phyloP scores from a whole-genome alignment of 2,329 filamentous ascomycete genomes.

The Corynespora cassiicola region DNA sequence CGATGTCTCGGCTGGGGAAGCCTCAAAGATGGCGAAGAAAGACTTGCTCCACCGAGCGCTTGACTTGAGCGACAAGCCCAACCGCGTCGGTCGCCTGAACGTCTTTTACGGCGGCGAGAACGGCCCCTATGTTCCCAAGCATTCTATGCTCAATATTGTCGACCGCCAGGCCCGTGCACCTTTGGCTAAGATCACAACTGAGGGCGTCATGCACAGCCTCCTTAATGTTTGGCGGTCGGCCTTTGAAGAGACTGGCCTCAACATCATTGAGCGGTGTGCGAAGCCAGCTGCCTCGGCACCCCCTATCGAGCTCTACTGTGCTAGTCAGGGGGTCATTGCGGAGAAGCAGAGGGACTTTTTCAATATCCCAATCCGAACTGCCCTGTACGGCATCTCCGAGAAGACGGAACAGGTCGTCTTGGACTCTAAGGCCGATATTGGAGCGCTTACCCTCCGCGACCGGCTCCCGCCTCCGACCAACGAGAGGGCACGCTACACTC shows the following conservation, averaged over 20 bases:
- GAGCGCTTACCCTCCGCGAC: constrained; percentile 66
- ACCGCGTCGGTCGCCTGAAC: constrained; percentile 70
- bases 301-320: constrained; percentile 81
- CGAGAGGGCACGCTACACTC: constrained; percentile 83
- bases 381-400: constrained; percentile 71
- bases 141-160: constrained; percentile 82
- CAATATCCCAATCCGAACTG: constrained; percentile 76
- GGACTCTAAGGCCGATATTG: constrained; percentile 71
- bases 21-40: constrained; percentile 70
- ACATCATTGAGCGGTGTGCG: constrained; percentile 80
- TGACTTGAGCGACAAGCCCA: constrained; percentile 57
- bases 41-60: constrained; percentile 78
- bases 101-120: constrained; percentile 73
- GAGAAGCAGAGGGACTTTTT: constrained; percentile 81
- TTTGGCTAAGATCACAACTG: constrained; percentile 71
- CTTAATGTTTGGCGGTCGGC: constrained; percentile 76
- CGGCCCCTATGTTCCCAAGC: constrained; percentile 70
- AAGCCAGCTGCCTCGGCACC: constrained; percentile 82
- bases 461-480: constrained; percentile 81
- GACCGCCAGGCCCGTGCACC: constrained; percentile 71
- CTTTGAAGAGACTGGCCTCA: constrained; percentile 74
- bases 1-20: constrained; percentile 76
- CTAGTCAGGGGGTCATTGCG: constrained; percentile 65
- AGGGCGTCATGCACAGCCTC: constrained; percentile 76
- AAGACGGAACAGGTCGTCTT: constrained; percentile 76